A percentile compares a stretch with the other conserved stretches of the same genome.
Conservation (phyloP, 257 asterid genomes). For the Solanum okadae region DNA sequence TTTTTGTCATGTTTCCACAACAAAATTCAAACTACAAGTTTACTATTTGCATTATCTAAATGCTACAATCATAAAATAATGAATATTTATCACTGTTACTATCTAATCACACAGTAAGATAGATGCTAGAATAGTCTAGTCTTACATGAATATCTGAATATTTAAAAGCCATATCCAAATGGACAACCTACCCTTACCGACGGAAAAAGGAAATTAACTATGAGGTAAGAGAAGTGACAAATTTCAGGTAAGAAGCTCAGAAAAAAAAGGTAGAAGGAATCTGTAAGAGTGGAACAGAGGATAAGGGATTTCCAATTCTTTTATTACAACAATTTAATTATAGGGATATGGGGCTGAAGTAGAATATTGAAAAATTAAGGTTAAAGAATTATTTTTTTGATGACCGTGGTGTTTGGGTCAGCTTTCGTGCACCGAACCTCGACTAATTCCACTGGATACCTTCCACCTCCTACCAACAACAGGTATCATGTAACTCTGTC, state of each 20-base stretch:
- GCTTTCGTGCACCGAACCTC: too few species aligned
- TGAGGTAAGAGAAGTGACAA: not conserved
- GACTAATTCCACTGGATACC: too few species aligned
- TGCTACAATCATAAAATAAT: not conserved
- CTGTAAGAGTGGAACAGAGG: not conserved
- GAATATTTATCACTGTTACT: not conserved
- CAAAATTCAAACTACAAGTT: not conserved
- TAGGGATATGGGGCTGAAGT: not conserved
- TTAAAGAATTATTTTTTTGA: too few species aligned
- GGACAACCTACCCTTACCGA: not conserved
- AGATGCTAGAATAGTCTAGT: not conserved
- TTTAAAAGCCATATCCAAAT: not conserved
- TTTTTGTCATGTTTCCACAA: not conserved
- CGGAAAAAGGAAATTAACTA: not conserved
- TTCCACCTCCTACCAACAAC: too few species aligned
- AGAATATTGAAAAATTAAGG: too few species aligned
- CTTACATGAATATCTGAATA: not conserved
- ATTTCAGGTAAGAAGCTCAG: not conserved
- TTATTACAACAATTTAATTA: too few species aligned
- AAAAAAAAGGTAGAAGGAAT: not conserved
- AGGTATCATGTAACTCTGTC: too few species aligned
- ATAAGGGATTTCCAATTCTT: too few species aligned
- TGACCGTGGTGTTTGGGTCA: too few species aligned
- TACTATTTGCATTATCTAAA: not conserved
- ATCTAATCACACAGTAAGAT: not conserved